Evolutionary conservation across 2,329 filamentous ascomycete species (phyloP).

Genomic region (Penicillium sp.): DNA sequence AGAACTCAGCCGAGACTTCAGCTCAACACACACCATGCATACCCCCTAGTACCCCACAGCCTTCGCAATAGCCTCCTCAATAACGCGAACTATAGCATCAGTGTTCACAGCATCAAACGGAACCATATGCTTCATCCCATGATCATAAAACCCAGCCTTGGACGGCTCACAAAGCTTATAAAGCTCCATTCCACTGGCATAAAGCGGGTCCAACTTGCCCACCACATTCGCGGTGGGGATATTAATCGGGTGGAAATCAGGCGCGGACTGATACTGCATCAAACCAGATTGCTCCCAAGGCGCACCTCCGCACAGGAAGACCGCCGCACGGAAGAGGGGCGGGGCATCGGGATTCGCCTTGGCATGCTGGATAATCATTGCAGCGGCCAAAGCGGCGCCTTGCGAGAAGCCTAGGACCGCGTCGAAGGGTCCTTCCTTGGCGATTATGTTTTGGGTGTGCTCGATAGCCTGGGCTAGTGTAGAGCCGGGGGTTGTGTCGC

Average conservation of each 20-base stretch:
- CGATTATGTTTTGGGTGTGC: slow-evolving; percentile 21
- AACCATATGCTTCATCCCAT: slow-evolving; percentile 35
- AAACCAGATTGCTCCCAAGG: slow-evolving; percentile 28
- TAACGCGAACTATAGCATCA: slow-evolving; percentile 25
- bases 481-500: slow-evolving; percentile 22
- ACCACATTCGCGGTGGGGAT: slow-evolving; percentile 44
- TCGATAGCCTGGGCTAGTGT: slow-evolving; percentile 27
- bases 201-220: slow-evolving; percentile 36
- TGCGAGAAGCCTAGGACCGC: slow-evolving; percentile 35
- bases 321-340: slow-evolving; percentile 31
- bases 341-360: slow-evolving; percentile 15
- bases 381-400: slow-evolving; percentile 30
- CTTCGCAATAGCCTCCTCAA: slow-evolving; percentile 27
- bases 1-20: not conserved
- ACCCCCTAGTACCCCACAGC: slow-evolving; percentile 12
- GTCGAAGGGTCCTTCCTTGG: slow-evolving; percentile 31
- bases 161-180: slow-evolving; percentile 35
- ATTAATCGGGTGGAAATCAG: slow-evolving; percentile 20
- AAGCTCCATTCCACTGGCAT: slow-evolving; percentile 29
- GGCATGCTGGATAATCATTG: slow-evolving; percentile 25
- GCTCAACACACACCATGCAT: not conserved
- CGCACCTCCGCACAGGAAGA: slow-evolving; percentile 30
- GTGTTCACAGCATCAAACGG: slow-evolving; percentile 34
- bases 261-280: slow-evolving; percentile 11
- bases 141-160: slow-evolving; percentile 35